Evolutionary conservation across 192 early-diverging fungal genomes (phyloP).

Genomic region (Podila minutissima): DNA sequence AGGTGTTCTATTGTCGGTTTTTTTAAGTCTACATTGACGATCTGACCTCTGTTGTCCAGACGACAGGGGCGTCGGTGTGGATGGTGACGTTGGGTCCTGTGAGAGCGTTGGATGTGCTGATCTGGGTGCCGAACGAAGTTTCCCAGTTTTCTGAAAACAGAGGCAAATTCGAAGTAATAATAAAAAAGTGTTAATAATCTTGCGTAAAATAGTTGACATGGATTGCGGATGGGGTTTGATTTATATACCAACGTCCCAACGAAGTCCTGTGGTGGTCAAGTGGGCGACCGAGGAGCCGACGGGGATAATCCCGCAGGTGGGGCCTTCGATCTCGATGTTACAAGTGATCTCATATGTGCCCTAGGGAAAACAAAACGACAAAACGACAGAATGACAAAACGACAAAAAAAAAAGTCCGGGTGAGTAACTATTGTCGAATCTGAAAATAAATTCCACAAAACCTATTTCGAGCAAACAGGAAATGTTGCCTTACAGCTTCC

Average conservation of each 20-base stretch:
- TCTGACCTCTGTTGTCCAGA: constrained; percentile 84
- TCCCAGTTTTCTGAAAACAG: constrained; percentile 31
- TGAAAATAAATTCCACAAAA: background rate
- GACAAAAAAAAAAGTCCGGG: too few relatives aligned
- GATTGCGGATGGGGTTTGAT: too few relatives aligned
- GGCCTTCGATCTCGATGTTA: constrained; percentile 73
- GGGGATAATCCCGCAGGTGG: constrained; percentile 90
- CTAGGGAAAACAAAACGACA: constrained; percentile 26
- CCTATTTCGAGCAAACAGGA: background rate
- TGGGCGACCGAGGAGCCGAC: constrained; percentile 70
- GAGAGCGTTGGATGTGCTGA: constrained; percentile 89
- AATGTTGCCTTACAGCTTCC: constrained; percentile 56
- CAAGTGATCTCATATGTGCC: constrained; percentile 76
- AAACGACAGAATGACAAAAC: too few relatives aligned
- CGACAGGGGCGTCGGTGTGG: constrained; percentile 74
- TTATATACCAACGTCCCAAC: constrained; percentile 82
- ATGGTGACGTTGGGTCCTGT: constrained; percentile 65
- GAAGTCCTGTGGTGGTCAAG: constrained; percentile 78
- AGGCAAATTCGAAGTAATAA: background rate
- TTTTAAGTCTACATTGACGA: background rate
- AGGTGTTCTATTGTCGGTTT: background rate
- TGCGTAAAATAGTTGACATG: too few relatives aligned
- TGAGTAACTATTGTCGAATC: background rate
- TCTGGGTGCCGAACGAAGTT: constrained; percentile 75
- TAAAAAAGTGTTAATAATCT: background rate